Conservation (phyloP, 768 basidiomycete species). For the Mycena rosella region DNA sequence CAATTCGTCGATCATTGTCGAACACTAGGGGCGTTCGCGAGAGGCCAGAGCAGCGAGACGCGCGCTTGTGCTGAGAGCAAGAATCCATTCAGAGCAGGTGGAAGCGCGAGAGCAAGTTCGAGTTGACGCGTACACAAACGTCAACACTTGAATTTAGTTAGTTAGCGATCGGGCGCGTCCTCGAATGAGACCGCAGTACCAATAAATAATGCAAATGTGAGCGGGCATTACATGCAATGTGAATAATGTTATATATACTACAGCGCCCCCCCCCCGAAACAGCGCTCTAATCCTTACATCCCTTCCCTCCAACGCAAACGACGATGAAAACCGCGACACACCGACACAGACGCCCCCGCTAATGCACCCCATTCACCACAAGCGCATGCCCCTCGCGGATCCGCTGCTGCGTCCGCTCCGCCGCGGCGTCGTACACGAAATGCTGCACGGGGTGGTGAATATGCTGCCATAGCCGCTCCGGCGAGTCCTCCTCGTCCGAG, state of each 20-base stretch:
- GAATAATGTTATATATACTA: conserved; percentile 28
- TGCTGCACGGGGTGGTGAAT: conserved; percentile 62
- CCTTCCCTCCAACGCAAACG: not conserved
- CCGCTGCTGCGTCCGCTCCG: conserved; percentile 79
- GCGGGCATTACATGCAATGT: conserved; percentile 28
- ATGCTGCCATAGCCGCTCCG: conserved; percentile 46
- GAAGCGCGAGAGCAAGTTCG: too few relatives aligned
- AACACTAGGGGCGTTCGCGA: too few relatives aligned
- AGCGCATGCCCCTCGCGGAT: conserved; percentile 58
- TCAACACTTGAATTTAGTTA: too few relatives aligned
- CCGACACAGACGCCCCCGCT: not conserved
- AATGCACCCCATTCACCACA: conserved; percentile 64
- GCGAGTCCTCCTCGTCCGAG: conserved; percentile 24
- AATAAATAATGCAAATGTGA: conserved; percentile 31
- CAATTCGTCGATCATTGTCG: too few relatives aligned
- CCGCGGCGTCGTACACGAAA: conserved; percentile 94
- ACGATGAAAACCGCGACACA: too few relatives aligned
- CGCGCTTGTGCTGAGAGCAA: too few relatives aligned
- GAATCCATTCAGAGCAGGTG: too few relatives aligned
- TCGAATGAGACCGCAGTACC: not conserved
- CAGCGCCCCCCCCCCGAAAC: conserved; percentile 12
- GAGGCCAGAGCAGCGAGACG: too few relatives aligned
- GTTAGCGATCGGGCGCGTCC: not conserved
- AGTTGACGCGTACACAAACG: too few relatives aligned
- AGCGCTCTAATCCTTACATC: conserved; percentile 1